A percentile compares a stretch with the other conserved stretches of the same genome.
phyloP scores from a whole-genome alignment of 768 basidiomycete species.

The Gyrodon lividus region DNA sequence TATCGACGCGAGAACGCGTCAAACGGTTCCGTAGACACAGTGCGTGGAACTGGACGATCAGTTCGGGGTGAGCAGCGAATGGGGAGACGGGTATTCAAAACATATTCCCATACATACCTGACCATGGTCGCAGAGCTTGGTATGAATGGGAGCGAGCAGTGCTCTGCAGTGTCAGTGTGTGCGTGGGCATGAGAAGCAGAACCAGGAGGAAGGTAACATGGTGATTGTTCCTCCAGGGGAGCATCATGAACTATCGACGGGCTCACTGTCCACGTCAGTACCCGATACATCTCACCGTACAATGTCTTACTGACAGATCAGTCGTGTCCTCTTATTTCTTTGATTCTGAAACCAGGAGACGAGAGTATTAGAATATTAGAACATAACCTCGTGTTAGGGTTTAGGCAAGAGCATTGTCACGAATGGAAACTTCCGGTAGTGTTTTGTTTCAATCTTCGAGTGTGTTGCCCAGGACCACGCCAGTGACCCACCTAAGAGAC shows the following conservation, averaged over 20 bases:
- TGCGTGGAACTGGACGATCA: conserved; percentile 7
- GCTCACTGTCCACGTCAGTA: background rate
- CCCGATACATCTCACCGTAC: background rate
- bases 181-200: conserved; percentile 7
- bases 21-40: background rate
- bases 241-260: background rate
- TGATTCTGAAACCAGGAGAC: background rate
- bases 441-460: too few relatives aligned
- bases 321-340: background rate
- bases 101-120: conserved; percentile 10
- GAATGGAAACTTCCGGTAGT: conserved; percentile 10
- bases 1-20: background rate
- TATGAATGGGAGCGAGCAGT: conserved; percentile 6
- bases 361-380: too few relatives aligned
- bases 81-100: conserved; percentile 2
- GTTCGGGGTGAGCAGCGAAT: conserved; percentile 7
- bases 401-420: background rate
- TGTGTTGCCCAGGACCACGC: background rate
- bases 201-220: background rate
- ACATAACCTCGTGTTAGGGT: too few relatives aligned
- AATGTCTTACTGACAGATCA: background rate
- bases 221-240: background rate
- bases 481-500: background rate
- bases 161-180: background rate
- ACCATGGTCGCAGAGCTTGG: background rate